A percentile compares a stretch with the other conserved stretches of the same genome.
These are phyloP conservation scores for Fragaria ananassa DNA, from an alignment of 306 rosid genomes.

Conservation along the genomic window DNA sequence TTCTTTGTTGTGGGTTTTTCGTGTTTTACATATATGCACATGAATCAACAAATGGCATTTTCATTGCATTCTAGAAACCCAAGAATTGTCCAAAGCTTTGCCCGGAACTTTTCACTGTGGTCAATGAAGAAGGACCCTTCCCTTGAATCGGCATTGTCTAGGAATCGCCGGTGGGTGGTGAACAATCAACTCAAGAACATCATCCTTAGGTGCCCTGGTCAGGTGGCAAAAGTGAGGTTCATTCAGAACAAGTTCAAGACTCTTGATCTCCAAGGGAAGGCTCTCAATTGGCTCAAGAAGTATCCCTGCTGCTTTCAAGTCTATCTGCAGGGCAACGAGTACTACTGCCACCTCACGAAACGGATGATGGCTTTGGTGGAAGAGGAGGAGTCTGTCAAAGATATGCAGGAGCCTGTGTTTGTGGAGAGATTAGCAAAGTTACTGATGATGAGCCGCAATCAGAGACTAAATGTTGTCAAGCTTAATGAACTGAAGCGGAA, in stretches of 20 bases:
- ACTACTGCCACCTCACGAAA: constrained; percentile 54
- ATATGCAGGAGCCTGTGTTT: constrained; percentile 51
- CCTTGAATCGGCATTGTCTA: constrained; percentile 72
- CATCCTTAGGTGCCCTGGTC: constrained; percentile 62
- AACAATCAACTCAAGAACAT: constrained; percentile 87
- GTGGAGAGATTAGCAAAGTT: constrained; percentile 55
- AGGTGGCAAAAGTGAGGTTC: constrained; percentile 45
- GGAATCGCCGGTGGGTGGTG: constrained; percentile 75
- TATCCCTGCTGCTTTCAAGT: constrained; percentile 79
- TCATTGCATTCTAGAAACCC: constrained; percentile 12
- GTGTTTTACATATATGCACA: not conserved
- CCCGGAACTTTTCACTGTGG: constrained; percentile 60
- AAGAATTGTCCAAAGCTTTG: constrained; percentile 12
- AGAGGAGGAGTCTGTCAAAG: constrained; percentile 60
- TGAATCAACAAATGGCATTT: constrained; percentile 1
- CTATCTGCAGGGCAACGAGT: constrained; percentile 37
- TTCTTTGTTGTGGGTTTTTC: not conserved
- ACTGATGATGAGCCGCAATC: constrained; percentile 60
- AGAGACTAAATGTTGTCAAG: constrained; percentile 57
- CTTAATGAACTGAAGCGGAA: constrained; percentile 59
- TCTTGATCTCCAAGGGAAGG: constrained; percentile 85
- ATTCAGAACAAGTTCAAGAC: constrained; percentile 83
- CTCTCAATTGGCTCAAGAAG: constrained; percentile 74
- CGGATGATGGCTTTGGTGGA: constrained; percentile 63
- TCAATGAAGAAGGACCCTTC: constrained; percentile 85